phyloP scores from a whole-genome alignment of 495 filamentous ascomycete species.

The Penicillium steckii region DNA sequence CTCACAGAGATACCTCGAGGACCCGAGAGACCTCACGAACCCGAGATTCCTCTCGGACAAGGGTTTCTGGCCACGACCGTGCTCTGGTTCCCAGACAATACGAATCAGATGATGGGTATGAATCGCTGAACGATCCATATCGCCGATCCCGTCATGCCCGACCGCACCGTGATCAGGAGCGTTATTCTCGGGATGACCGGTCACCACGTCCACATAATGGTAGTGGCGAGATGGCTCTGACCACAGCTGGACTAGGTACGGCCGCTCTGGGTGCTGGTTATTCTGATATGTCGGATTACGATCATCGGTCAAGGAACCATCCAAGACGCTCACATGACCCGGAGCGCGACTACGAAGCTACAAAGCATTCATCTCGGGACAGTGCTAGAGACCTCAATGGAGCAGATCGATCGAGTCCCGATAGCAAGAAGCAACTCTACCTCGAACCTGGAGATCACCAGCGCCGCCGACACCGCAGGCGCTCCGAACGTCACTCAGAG shows the following conservation, averaged over 20 bases:
- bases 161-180: conserved; percentile 21
- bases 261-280: conserved; percentile 39
- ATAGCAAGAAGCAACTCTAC: conserved; percentile 17
- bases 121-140: conserved; percentile 22
- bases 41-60: conserved; percentile 21
- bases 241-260: conserved; percentile 38
- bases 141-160: conserved; percentile 28
- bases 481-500: conserved; percentile 28
- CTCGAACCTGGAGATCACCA: conserved; percentile 21
- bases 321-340: conserved; percentile 12
- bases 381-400: conserved; percentile 11
- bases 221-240: conserved; percentile 15
- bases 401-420: conserved; percentile 1
- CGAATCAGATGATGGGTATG: conserved; percentile 40
- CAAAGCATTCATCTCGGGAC: conserved; percentile 15
- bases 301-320: conserved; percentile 17
- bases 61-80: conserved; percentile 31
- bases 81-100: conserved; percentile 37
- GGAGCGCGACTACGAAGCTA: conserved; percentile 12
- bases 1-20: conserved; percentile 23
- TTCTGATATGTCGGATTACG: conserved; percentile 37
- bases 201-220: conserved; percentile 19
- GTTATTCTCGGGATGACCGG: conserved; percentile 29
- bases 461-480: conserved; percentile 29
- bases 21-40: conserved; percentile 23